Evolutionary conservation across 164 flowering plant genomes (phyloP).

Genomic region (Umbilicus rupestris): DNA sequence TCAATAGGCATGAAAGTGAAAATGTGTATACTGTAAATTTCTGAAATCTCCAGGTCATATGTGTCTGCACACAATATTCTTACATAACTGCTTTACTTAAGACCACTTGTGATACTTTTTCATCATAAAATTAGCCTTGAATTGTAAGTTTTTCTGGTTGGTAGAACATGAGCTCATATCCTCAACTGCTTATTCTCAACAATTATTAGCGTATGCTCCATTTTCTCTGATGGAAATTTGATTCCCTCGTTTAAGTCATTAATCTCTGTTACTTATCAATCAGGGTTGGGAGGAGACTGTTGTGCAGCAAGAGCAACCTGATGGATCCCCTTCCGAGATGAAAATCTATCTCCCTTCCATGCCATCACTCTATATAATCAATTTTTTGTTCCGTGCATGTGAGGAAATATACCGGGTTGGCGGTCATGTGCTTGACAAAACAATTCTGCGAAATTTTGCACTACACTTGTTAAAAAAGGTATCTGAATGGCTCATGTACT

Average conservation of each 20-base stretch:
- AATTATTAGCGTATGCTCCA: background rate
- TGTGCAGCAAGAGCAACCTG: constrained; percentile 66
- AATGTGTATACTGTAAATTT: background rate
- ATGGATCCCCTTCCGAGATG: constrained; percentile 56
- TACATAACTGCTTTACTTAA: no score
- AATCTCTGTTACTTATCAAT: constrained; percentile 4
- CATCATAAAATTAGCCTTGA: no score
- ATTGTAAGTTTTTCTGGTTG: no score
- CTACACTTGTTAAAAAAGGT: constrained; percentile 64
- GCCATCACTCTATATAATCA: constrained; percentile 77
- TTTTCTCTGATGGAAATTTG: background rate
- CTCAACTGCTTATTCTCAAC: no score
- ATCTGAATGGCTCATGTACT: constrained; percentile 11
- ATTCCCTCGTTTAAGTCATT: background rate
- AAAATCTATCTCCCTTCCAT: constrained; percentile 85
- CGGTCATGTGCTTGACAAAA: constrained; percentile 88
- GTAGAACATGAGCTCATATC: no score
- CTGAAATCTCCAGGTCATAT: background rate
- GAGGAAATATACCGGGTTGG: constrained; percentile 92
- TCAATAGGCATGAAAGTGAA: background rate
- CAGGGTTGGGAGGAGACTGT: constrained; percentile 98
- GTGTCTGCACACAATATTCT: no score
- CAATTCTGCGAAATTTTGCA: constrained; percentile 67
- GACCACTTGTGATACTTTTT: no score
- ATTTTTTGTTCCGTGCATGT: constrained; percentile 75